Evolutionary conservation across 805 yeast species (phyloP).

Genomic region (Metschnikowia reukaufii): DNA sequence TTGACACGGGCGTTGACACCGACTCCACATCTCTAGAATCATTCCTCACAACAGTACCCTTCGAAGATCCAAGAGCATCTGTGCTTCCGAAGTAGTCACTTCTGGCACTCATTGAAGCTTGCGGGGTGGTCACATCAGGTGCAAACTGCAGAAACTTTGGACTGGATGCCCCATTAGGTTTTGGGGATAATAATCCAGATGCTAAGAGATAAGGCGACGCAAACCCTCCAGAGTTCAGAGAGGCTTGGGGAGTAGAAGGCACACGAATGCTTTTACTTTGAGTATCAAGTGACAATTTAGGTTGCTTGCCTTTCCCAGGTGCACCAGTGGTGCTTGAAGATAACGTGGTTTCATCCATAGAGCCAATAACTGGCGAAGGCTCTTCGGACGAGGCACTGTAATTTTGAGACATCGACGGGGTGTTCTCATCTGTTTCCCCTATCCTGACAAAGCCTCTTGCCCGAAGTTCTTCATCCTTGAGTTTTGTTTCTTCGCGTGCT

Average conservation of each 20-base stretch:
- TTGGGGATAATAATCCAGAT: slow-evolving; percentile 59
- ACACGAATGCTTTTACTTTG: slow-evolving; percentile 24
- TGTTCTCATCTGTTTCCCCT: slow-evolving; percentile 20
- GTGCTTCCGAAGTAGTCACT: slow-evolving; percentile 15
- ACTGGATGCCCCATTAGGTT: slow-evolving; percentile 18
- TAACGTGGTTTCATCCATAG: slow-evolving; percentile 34
- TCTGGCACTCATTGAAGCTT: slow-evolving; percentile 3
- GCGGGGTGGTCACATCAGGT: slow-evolving; percentile 12
- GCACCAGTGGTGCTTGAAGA: slow-evolving; percentile 23
- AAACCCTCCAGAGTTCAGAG: slow-evolving; percentile 44
- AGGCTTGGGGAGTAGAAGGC: slow-evolving; percentile 41
- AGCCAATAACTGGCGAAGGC: slow-evolving; percentile 32
- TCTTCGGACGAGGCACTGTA: slow-evolving; percentile 22
- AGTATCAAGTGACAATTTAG: slow-evolving; percentile 38
- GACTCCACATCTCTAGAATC: slow-evolving; percentile 3
- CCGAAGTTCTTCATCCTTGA: slow-evolving; percentile 51
- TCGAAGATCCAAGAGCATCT: slow-evolving; percentile 7
- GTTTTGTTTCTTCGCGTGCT: slow-evolving; percentile 71
- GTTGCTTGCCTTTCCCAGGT: slow-evolving; percentile 16
- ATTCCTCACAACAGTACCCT: slow-evolving; percentile 5
- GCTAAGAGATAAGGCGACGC: slow-evolving; percentile 69
- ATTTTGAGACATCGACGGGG: slow-evolving; percentile 7
- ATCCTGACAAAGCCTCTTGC: slow-evolving; percentile 40
- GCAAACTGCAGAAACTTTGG: slow-evolving; percentile 5
- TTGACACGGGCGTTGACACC: slow-evolving; percentile 5